Evolutionary conservation across 2,329 filamentous ascomycete genomes (phyloP).

Genomic region (Cordyceps cicadae): DNA sequence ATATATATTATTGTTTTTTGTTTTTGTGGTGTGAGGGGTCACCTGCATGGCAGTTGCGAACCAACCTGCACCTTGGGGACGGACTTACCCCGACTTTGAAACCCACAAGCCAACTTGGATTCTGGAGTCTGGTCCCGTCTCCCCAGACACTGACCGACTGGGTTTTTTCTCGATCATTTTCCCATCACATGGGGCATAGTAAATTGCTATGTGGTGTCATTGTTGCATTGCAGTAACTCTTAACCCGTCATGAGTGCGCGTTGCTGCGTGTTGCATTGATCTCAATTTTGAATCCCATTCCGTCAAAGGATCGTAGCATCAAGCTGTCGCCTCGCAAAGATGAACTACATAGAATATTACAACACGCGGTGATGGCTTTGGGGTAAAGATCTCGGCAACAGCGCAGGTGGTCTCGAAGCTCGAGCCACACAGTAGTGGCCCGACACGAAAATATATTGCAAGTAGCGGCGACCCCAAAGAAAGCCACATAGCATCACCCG

Average conservation of each 20-base stretch:
- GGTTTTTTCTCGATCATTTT: not conserved
- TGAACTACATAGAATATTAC: not conserved
- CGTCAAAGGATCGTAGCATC: too few relatives aligned
- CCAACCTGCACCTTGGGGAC: not conserved
- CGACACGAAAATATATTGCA: not conserved
- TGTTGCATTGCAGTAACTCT: not conserved
- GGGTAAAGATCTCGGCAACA: not conserved
- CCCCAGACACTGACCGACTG: not conserved
- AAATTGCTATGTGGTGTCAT: not conserved
- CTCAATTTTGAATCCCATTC: not conserved
- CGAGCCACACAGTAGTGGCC: not conserved
- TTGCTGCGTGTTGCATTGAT: too few relatives aligned
- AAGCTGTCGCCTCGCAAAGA: too few relatives aligned
- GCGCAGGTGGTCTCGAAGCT: not conserved
- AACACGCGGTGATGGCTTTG: not conserved
- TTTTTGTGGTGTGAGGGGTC: not conserved
- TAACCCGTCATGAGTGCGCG: too few relatives aligned
- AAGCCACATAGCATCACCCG: not conserved
- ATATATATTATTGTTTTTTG: not conserved
- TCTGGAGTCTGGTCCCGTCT: not conserved
- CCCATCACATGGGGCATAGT: not conserved
- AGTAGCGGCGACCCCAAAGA: not conserved
- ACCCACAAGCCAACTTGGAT: not conserved
- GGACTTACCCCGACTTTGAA: slow-evolving; percentile 7
- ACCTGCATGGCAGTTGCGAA: not conserved